Evolutionary conservation across 768 basidiomycete genomes (phyloP), one percentile per base, ranked within the genome.

Genomic region (Polyporus arcularius): DNA sequence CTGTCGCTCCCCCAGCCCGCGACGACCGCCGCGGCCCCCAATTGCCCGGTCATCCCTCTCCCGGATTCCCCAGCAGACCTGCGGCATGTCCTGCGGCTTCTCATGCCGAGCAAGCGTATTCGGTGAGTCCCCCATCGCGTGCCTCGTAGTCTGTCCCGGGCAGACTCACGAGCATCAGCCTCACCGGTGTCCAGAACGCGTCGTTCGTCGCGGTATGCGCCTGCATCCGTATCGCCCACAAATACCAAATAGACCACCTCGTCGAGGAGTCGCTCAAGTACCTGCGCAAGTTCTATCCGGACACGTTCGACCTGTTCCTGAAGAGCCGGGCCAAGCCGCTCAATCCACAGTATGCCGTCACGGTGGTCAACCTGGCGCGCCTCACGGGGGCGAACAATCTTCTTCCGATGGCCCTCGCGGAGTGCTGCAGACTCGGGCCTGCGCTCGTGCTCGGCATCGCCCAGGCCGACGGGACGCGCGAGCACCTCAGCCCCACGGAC

Each of bases 341-440:
- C 41, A 42, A 42, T 12, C 11, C 11, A 42, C 14, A n/a, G 41
- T n/a, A 42, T 42, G 41, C n/a, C 15, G 26, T 48, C 8, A 16
- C 9, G 0, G 53, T 35, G 10, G 45, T 60, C 15, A 60, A 54
- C 26, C 39, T 59, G 8, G 58, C 58, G 4, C 49, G 58, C 40
- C 10, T 43, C 14, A 59, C 51, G 26, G 16, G 45, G 4, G 40
- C 51, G 14, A 7, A n/a, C 30, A 10, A 48, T 10, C 40, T 59
- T 16, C 35, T 59, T 10, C 58, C 58, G 15, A 26, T 30, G 7
- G 49, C 51, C 8, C 32, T 59, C 4, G 18, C 11, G 18, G 9
- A 11, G 12, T 59, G 51, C 26, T 58, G 48, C 11, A 28, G 4
- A 43, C 45, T n/a, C n/a, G 41, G n/a, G 4, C 14, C 41, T 42